These are phyloP conservation scores for Pichia scutulata DNA, from an alignment of 805 yeast genomes.

Conservation along the genomic window DNA sequence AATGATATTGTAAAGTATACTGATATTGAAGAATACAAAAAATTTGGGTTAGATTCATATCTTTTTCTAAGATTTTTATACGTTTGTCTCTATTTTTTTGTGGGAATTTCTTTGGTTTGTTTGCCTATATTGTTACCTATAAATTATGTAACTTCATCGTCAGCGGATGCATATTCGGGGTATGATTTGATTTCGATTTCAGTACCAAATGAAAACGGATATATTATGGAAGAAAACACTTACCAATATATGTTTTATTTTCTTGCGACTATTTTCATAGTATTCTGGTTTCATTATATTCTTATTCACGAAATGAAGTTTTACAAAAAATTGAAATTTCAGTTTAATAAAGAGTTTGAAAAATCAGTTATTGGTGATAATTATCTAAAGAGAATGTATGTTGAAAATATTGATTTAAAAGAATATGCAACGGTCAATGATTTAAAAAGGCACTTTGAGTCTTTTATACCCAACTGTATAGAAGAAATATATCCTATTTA, in stretches of 20 bases:
- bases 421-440: slow-evolving; percentile 22
- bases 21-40: slow-evolving; percentile 35
- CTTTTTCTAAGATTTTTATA: slow-evolving; percentile 58
- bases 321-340: slow-evolving; percentile 42
- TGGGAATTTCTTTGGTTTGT: slow-evolving; percentile 44
- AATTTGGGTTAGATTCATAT: slow-evolving; percentile 66
- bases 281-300: slow-evolving; percentile 49
- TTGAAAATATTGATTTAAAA: slow-evolving; percentile 38
- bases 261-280: slow-evolving; percentile 44
- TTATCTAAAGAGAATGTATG: slow-evolving; percentile 27
- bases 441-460: slow-evolving; percentile 26
- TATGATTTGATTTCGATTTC: slow-evolving; percentile 68
- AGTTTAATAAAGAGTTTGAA: slow-evolving; percentile 28
- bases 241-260: slow-evolving; percentile 55
- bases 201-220: neutral
- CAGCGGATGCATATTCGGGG: slow-evolving; percentile 29
- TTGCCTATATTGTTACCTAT: slow-evolving; percentile 59
- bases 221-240: slow-evolving; percentile 44
- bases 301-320: slow-evolving; percentile 48
- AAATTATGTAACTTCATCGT: slow-evolving; percentile 31
- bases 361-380: slow-evolving; percentile 15
- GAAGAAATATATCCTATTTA: slow-evolving; percentile 53
- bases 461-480: slow-evolving; percentile 45
- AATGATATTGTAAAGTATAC: slow-evolving; percentile 14
- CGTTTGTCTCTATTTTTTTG: slow-evolving; percentile 43